Evolutionary conservation across 1,284 basidiomycete genomes (phyloP), one percentile per base, ranked within the genome.

Genomic region (Mycena citricolor): DNA sequence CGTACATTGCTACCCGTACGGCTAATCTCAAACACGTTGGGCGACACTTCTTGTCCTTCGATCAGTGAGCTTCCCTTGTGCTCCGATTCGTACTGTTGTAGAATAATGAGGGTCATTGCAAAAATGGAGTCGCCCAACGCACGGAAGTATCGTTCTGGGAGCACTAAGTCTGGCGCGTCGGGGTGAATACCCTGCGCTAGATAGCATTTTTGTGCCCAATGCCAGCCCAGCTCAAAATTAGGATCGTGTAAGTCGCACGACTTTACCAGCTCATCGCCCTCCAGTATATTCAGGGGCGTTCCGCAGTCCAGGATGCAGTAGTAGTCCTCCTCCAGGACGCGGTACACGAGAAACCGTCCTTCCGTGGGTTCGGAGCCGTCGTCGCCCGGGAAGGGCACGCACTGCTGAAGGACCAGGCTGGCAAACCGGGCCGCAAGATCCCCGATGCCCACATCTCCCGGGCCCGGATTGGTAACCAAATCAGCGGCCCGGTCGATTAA

Each of bases 401-500:
- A 17, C 22, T 20, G 23, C 17, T 44, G 24, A 1, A 50, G 31
- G 6, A 21, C 16, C 14, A 25, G 13, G 11, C 32, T 25, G 16
- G 29, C 37, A 14, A 36, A 30, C 16, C 22, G 17, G 10, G 39
- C 44, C 12, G 29, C 30, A 16, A 47, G 32, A n/a, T 50, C 34
- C 5, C 35, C 36, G 6, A 39, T 48, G 32, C 39, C 45, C 39
- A 39, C 39, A 25, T 44, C 41, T n/a, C n/a, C n/a, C n/a, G n/a
- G n/a, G n/a, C n/a, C n/a, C 13, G 42, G 4, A 12, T 40, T 32
- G 14, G 25, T 14, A 6, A 19, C 20, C 5, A 46, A 30, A 5
- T 22, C 22, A 17, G 37, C 21, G 7, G 39, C 22, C 12, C 44
- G 44, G 19, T 47, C 11, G 8, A 23, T 35, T 4, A 51, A 8